Conservation (phyloP, 805 yeast species). For the Wickerhamomyces silvicola region DNA sequence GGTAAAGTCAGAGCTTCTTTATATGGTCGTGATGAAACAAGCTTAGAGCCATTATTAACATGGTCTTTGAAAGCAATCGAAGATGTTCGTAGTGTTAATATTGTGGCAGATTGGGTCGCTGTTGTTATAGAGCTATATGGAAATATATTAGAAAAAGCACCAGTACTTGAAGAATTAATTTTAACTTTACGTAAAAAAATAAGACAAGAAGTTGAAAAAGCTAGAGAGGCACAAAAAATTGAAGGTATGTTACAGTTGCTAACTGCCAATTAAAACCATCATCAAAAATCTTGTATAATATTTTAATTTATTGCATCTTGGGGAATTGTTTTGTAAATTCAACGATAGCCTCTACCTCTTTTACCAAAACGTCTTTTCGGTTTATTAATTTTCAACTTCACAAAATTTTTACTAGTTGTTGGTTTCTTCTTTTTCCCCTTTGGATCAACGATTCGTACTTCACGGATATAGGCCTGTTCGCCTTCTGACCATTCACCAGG, state of each 20-base stretch:
- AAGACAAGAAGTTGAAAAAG: conserved; percentile 62
- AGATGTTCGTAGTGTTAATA: conserved; percentile 61
- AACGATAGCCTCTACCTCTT: conserved; percentile 26
- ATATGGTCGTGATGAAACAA: conserved; percentile 75
- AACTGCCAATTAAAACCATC: conserved; percentile 41
- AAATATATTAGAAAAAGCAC: conserved; percentile 61
- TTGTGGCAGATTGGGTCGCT: conserved; percentile 68
- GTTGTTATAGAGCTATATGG: conserved; percentile 73
- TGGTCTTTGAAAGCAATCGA: conserved; percentile 77
- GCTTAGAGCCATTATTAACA: conserved; percentile 76
- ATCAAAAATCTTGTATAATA: too few relatives aligned
- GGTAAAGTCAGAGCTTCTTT: conserved; percentile 85
- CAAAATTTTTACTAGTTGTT: conserved; percentile 32
- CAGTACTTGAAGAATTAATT: conserved; percentile 70
- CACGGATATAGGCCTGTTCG: conserved; percentile 12
- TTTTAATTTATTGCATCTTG: too few relatives aligned
- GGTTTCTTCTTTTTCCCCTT: conserved; percentile 30
- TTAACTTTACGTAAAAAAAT: conserved; percentile 55
- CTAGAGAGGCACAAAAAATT: conserved; percentile 81
- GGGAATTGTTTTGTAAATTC: too few relatives aligned
- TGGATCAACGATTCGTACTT: conserved; percentile 23
- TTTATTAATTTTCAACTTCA: conserved; percentile 43
- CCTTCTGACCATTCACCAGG: conserved; percentile 18
- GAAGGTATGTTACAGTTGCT: conserved; percentile 91
- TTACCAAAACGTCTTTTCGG: conserved; percentile 35